These are phyloP conservation scores for Clonostachys chloroleuca DNA, from an alignment of 2,329 filamentous ascomycete species.

Conservation along the genomic window DNA sequence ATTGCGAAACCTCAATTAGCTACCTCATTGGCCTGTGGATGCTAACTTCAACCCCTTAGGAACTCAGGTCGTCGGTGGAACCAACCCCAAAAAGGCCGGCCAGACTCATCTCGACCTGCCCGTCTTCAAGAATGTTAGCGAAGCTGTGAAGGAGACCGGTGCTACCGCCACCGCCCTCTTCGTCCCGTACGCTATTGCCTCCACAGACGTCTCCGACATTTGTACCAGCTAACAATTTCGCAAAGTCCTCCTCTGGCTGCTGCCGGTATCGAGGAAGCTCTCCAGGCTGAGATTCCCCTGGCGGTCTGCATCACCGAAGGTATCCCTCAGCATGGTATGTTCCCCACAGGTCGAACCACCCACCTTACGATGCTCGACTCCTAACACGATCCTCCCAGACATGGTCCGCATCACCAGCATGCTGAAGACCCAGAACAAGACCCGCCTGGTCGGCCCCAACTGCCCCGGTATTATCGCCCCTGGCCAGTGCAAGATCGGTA, in stretches of 20 bases:
- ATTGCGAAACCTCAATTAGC: background rate
- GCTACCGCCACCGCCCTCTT: conserved; percentile 93
- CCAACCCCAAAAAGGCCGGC: conserved; percentile 98
- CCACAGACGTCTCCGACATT: background rate
- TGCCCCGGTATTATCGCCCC: conserved; percentile 95
- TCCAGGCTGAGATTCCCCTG: conserved; percentile 87
- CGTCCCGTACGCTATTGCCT: conserved; percentile 65
- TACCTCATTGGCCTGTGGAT: no score
- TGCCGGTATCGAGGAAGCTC: conserved; percentile 93
- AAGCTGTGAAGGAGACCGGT: conserved; percentile 86
- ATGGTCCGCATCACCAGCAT: conserved; percentile 99
- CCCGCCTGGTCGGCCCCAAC: conserved; percentile 93
- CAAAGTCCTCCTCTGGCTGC: conserved; percentile 82
- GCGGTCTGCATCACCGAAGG: conserved; percentile 98
- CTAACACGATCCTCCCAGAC: conserved; percentile 46
- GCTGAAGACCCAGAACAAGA: conserved; percentile 96
- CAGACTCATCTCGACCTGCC: conserved; percentile 83
- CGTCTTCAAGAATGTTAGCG: conserved; percentile 85
- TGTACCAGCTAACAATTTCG: background rate
- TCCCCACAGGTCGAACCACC: conserved; percentile 1
- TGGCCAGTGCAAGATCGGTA: conserved; percentile 99
- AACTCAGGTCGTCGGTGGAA: conserved; percentile 96
- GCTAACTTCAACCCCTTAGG: conserved; percentile 41
- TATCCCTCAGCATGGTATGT: conserved; percentile 90
- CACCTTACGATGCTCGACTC: conserved; percentile 5